Evolutionary conservation across 2,329 filamentous ascomycete genomes (phyloP), one percentile per base, ranked within the genome.

Genomic region (Botrytis aclada): DNA sequence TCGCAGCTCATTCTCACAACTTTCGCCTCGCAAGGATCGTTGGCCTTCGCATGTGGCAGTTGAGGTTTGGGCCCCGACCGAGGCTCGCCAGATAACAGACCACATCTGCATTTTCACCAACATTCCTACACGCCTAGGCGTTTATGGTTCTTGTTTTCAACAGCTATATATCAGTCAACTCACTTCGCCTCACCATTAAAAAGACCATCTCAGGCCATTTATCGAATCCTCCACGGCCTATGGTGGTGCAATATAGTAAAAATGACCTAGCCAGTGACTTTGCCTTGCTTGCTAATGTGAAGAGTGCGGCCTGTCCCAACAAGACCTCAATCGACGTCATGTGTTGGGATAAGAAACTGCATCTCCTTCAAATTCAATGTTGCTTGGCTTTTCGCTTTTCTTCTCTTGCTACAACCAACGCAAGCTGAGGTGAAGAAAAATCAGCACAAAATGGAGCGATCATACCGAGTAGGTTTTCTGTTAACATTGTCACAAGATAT

Each of bases 401-500:
- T 39, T 22, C 6, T 14, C 25, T 43, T 65, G 3, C 8, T 43
- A 9, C 20, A 65, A 47, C 6, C 7, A 16, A 41, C 14, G 12
- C 12, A 47, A 65, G 14, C 9, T 20, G 10, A 6, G 2, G 20
- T n/a, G 7, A 4, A 8, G 8, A 5, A 47, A 32, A 16, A 29
- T 34, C 3, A 14, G 41, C 10, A 0, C 29, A 41, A 51, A 16
- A 71, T 71, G 69, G 69, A 71, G 43, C 61, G 37, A 71, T 54
- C 60, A 3, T 71, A 71, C 20, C 22, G 45, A 34, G 69, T 71
- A 51, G 9, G 41, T 54, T 43, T 12, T 4, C 32, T 25, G 0
- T 25, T 18, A 8, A 2, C 5, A 1, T 10, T 43, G 4, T 25
- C 0, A n/a, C 9, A 22, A 8, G 1, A 32, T 43, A 1, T n/a